These are phyloP conservation scores for Phytophthora cajani DNA, from an alignment of 352 stramenopile genomes.

Conservation along the genomic window DNA sequence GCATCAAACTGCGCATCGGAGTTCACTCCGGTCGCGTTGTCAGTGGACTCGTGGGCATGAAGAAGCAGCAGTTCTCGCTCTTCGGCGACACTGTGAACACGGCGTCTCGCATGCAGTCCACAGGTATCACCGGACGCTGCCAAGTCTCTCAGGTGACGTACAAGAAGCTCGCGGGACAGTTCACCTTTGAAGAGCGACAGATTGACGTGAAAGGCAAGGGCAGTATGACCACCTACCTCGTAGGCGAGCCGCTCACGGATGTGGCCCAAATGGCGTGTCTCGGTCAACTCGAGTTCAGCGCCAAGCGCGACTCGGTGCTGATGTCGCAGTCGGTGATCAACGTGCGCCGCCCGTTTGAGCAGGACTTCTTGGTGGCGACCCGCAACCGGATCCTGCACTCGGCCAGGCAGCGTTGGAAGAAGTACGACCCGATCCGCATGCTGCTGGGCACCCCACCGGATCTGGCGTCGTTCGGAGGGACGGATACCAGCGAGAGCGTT, in stretches of 20 bases:
- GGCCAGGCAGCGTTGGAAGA: slow-evolving; percentile 58
- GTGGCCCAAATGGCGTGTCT: slow-evolving; percentile 61
- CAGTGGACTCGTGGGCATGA: slow-evolving; percentile 88
- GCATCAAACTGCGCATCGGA: slow-evolving; percentile 91
- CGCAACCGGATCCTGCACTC: slow-evolving; percentile 58
- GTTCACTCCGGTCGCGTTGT: slow-evolving; percentile 92
- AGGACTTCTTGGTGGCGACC: slow-evolving; percentile 60
- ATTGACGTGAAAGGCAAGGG: slow-evolving; percentile 91
- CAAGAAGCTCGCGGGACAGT: slow-evolving; percentile 80
- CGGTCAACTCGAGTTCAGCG: slow-evolving; percentile 69
- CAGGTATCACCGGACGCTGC: slow-evolving; percentile 76
- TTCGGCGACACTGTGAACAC: slow-evolving; percentile 95
- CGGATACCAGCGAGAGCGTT: slow-evolving; percentile 44
- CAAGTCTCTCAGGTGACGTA: slow-evolving; percentile 87
- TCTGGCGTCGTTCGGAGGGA: slow-evolving; percentile 42
- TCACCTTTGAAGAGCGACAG: slow-evolving; percentile 79
- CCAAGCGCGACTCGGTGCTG: slow-evolving; percentile 69
- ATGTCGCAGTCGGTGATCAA: slow-evolving; percentile 49
- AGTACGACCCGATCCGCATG: slow-evolving; percentile 64
- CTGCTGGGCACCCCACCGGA: slow-evolving; percentile 61
- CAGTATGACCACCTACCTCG: slow-evolving; percentile 83
- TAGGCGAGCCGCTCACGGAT: slow-evolving; percentile 74
- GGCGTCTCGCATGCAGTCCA: slow-evolving; percentile 90
- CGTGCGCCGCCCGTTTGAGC: slow-evolving; percentile 52
- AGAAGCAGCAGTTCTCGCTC: slow-evolving; percentile 94